Conservation (phyloP, 768 basidiomycete species). For the Auricularia sp. region DNA sequence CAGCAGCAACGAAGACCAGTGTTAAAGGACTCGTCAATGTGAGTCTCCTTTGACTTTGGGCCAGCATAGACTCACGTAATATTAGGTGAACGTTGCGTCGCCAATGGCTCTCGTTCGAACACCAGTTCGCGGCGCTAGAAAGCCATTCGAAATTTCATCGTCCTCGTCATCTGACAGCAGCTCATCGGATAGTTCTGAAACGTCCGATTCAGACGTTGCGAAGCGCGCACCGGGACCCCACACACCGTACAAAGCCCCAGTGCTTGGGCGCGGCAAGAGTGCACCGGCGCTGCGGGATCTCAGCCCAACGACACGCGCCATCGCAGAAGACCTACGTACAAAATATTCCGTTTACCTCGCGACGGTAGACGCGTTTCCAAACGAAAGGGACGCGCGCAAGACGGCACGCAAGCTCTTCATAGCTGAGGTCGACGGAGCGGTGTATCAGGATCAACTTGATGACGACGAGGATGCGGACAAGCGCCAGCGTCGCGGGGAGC, state of each 20-base stretch:
- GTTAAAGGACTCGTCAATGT: not conserved
- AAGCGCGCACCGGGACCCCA: not conserved
- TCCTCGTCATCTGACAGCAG: not conserved
- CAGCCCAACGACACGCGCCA: not conserved
- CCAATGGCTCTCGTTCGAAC: not conserved
- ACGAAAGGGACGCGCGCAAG: not conserved
- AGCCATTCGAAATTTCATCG: not conserved
- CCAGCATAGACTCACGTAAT: not conserved
- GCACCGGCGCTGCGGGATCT: not conserved
- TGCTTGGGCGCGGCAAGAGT: not conserved
- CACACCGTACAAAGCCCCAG: not conserved
- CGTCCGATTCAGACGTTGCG: not conserved
- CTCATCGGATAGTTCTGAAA: not conserved
- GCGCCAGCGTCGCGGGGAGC: not conserved
- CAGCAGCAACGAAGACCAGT: too few relatives aligned
- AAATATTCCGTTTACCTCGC: not conserved
- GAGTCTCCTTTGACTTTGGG: not conserved
- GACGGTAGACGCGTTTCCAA: not conserved
- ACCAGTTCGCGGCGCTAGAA: too few relatives aligned
- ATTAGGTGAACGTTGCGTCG: not conserved
- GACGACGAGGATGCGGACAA: not conserved
- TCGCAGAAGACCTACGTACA: not conserved
- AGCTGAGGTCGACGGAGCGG: not conserved
- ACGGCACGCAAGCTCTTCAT: not conserved
- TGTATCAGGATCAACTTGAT: not conserved